These are phyloP conservation scores for Tulasnella sp. DNA, from an alignment of 768 basidiomycete species.

Conservation along the genomic window DNA sequence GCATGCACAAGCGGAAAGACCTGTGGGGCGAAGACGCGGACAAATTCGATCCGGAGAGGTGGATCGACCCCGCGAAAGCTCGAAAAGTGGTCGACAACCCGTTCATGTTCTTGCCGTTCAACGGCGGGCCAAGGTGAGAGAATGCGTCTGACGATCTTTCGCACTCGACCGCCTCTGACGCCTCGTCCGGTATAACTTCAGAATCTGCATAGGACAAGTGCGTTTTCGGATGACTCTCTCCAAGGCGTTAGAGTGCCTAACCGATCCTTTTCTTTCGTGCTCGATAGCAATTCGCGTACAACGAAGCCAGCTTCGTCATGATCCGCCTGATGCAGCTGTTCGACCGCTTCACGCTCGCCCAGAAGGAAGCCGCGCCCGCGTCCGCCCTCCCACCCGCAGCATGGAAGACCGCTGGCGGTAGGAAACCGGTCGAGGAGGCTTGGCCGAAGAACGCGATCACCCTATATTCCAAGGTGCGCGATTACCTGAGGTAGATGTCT, in stretches of 20 bases:
- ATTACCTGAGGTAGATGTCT: too few relatives aligned
- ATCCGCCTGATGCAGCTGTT: constrained; percentile 35
- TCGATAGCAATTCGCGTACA: constrained; percentile 37
- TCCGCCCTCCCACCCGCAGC: constrained; percentile 23
- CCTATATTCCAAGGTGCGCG: constrained; percentile 34
- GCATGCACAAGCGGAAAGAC: constrained; percentile 41
- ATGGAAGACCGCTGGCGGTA: constrained; percentile 28
- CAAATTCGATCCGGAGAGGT: constrained; percentile 44
- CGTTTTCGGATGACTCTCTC: too few relatives aligned
- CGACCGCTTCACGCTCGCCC: constrained; percentile 29
- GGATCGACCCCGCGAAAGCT: constrained; percentile 37
- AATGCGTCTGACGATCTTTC: too few relatives aligned
- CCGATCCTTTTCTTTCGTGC: too few relatives aligned
- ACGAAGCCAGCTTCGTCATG: constrained; percentile 37
- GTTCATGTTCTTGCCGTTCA: constrained; percentile 32
- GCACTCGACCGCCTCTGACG: too few relatives aligned
- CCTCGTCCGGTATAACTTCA: too few relatives aligned
- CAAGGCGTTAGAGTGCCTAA: too few relatives aligned
- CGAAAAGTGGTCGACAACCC: constrained; percentile 22
- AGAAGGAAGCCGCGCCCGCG: constrained; percentile 26
- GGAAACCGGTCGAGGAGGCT: constrained; percentile 27
- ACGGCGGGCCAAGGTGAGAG: constrained; percentile 34
- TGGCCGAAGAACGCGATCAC: constrained; percentile 33
- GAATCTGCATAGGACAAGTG: constrained; percentile 28
- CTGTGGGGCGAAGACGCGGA: constrained; percentile 46